Percentiles rank a stretch among this genome's conserved stretches.
phyloP scores from a whole-genome alignment of 208 protist genomes.

The Leishmania mexicana region DNA sequence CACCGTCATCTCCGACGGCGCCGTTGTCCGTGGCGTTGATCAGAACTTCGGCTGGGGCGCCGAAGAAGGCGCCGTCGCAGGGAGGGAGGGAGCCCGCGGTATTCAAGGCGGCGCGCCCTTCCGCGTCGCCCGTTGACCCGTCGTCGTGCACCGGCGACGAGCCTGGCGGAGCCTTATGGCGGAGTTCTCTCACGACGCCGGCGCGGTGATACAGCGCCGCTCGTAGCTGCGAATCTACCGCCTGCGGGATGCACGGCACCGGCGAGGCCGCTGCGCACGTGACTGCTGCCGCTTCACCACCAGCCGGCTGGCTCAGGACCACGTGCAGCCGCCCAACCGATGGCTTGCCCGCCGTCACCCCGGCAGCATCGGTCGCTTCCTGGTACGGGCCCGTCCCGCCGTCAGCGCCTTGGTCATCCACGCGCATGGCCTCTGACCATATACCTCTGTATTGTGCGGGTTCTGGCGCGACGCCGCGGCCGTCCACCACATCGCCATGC shows the following conservation, averaged over 20 bases:
- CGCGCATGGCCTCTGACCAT: not conserved
- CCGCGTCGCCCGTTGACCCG: not conserved
- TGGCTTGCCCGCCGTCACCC: slow-evolving; percentile 10
- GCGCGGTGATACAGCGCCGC: slow-evolving; percentile 8
- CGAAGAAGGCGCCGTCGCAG: slow-evolving; percentile 26
- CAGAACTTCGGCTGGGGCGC: slow-evolving; percentile 17
- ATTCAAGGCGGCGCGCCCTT: not conserved
- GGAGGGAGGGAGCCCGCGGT: slow-evolving; percentile 20
- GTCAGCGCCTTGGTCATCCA: not conserved
- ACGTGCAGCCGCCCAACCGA: slow-evolving; percentile 11
- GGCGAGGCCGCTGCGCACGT: not conserved
- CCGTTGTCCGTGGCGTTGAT: not conserved
- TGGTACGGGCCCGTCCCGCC: not conserved
- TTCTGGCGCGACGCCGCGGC: not conserved
- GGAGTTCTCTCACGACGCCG: slow-evolving; percentile 15
- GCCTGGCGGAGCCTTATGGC: not conserved
- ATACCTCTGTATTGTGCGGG: not conserved
- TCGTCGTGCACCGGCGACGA: not conserved
- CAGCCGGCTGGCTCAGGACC: slow-evolving; percentile 6
- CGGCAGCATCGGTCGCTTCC: not conserved
- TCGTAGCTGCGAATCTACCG: slow-evolving; percentile 8
- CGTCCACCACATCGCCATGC: not conserved
- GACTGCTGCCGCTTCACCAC: not conserved
- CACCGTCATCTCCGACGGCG: not conserved
- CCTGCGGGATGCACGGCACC: not conserved